Evolutionary conservation across 176 grass and related monocot genomes (phyloP), one percentile per base, ranked within the genome.

Genomic region (Musa troglodytarum): DNA sequence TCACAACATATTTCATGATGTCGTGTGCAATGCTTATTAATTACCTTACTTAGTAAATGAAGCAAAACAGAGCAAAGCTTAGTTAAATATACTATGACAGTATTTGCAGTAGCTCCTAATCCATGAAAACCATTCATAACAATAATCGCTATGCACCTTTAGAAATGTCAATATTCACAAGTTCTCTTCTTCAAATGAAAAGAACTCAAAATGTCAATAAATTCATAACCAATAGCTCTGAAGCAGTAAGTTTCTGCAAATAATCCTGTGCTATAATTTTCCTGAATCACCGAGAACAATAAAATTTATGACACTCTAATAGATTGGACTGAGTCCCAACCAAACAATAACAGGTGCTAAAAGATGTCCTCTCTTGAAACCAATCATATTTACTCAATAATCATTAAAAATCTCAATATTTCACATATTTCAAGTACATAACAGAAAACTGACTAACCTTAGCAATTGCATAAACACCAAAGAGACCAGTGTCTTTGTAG

Each of bases 381-480:
- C 67, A 69, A 50, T 69, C 67, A 50, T 69, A 34, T 5, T 69
- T 50, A 65, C 24, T 26, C 9, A 25, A 65, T 65, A 28, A 26
- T 10, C 9, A 65, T 26, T 50, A 61, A n/a, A 61, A 43, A 43
- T 43, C 34, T 43, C 29, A 16, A 34, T 43, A 9, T 15, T 9
- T 9, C 25, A 17, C 16, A 9, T 15, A 19, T 49, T 13, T 73
- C 25, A 53, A 54, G 68, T 16, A 23, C 52, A 82, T 55, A 76
- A 11, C 0, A 73, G 53, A 81, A 50, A 50, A 15, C 52, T 51
- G 12, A 81, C 80, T 63, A 65, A 92, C 96, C 88, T 99, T 94
- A 34, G 91, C 96, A 53, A 99, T 79, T 73, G 91, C 96, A 73
- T 99, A 93, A 75, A 99, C 91, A 81, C 96, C 96, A 87, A 99